phyloP scores from a whole-genome alignment of 768 basidiomycete species.

The Pleurotus salmoneostramineus region DNA sequence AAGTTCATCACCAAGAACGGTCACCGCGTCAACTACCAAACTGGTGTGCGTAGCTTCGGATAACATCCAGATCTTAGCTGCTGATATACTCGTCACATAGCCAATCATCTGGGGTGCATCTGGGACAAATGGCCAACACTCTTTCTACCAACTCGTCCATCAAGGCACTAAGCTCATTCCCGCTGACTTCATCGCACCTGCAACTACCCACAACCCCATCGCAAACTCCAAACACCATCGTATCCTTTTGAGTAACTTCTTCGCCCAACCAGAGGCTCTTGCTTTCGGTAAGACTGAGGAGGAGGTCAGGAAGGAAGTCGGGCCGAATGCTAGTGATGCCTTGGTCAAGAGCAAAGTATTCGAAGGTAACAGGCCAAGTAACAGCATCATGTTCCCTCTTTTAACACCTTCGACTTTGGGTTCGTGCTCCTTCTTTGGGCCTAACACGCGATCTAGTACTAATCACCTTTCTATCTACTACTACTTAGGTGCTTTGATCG shows the following conservation, averaged over 20 bases:
- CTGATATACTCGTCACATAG: slow-evolving; percentile 28
- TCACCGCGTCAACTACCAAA: slow-evolving; percentile 91
- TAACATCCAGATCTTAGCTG: background rate
- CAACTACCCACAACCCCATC: slow-evolving; percentile 89
- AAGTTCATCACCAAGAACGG: slow-evolving; percentile 96
- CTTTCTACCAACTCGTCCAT: slow-evolving; percentile 97
- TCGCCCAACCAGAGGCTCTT: slow-evolving; percentile 95
- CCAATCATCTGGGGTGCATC: slow-evolving; percentile 99
- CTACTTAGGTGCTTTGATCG: slow-evolving; percentile 66
- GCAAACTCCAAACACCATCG: slow-evolving; percentile 88
- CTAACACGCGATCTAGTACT: too few relatives aligned
- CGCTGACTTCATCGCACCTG: slow-evolving; percentile 88
- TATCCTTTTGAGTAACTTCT: slow-evolving; percentile 96
- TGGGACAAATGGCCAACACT: slow-evolving; percentile 98
- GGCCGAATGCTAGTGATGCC: slow-evolving; percentile 66
- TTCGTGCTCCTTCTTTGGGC: slow-evolving; percentile 15
- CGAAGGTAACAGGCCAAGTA: slow-evolving; percentile 95
- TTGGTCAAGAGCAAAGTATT: slow-evolving; percentile 97
- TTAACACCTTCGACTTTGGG: slow-evolving; percentile 89
- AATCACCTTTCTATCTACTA: too few relatives aligned
- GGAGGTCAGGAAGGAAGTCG: slow-evolving; percentile 69
- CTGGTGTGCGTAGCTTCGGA: slow-evolving; percentile 62
- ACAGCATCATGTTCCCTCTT: slow-evolving; percentile 92
- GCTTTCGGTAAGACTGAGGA: slow-evolving; percentile 98
- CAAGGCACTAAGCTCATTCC: slow-evolving; percentile 93